phyloP scores from a whole-genome alignment of 2,329 filamentous ascomycete species.

The Myriangium duriaei region DNA sequence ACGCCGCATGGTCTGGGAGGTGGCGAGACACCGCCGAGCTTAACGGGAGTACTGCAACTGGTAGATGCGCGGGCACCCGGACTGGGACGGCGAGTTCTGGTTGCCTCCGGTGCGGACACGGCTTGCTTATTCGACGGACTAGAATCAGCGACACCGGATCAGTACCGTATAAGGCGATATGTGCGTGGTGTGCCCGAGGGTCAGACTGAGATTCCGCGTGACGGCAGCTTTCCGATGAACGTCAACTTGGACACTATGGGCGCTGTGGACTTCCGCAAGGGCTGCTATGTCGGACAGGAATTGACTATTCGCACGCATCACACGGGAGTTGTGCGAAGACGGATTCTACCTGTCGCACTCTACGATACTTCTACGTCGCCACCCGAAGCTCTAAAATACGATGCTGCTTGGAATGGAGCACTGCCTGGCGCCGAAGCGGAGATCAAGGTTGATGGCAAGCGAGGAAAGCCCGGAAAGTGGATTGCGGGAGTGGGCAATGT shows the following conservation, averaged over 20 bases:
- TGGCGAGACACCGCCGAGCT: neutral
- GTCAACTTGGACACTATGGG: slow-evolving; percentile 77
- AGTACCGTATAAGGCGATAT: slow-evolving; percentile 67
- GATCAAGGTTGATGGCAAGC: slow-evolving; percentile 39
- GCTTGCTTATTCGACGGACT: slow-evolving; percentile 22
- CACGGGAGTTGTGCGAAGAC: slow-evolving; percentile 82
- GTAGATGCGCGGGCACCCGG: slow-evolving; percentile 25
- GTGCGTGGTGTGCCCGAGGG: slow-evolving; percentile 76
- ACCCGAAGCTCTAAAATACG: slow-evolving; percentile 37
- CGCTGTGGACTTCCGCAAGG: slow-evolving; percentile 86
- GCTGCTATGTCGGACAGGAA: slow-evolving; percentile 94
- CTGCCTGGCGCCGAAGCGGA: slow-evolving; percentile 26
- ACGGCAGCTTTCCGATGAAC: slow-evolving; percentile 70
- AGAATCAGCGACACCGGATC: slow-evolving; percentile 27
- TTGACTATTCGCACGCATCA: slow-evolving; percentile 92
- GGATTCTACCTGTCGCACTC: slow-evolving; percentile 68
- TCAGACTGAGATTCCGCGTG: slow-evolving; percentile 59
- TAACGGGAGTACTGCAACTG: slow-evolving; percentile 25
- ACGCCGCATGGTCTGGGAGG: slow-evolving; percentile 11
- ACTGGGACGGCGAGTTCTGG: slow-evolving; percentile 22
- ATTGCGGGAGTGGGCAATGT: slow-evolving; percentile 70
- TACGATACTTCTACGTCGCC: slow-evolving; percentile 41
- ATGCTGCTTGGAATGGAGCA: slow-evolving; percentile 24
- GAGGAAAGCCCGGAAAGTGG: slow-evolving; percentile 62
- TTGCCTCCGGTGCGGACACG: slow-evolving; percentile 23